Base-by-base conservation (phyloP, 192 early-diverging fungal genomes). In the Coemansia sp. region DNA sequence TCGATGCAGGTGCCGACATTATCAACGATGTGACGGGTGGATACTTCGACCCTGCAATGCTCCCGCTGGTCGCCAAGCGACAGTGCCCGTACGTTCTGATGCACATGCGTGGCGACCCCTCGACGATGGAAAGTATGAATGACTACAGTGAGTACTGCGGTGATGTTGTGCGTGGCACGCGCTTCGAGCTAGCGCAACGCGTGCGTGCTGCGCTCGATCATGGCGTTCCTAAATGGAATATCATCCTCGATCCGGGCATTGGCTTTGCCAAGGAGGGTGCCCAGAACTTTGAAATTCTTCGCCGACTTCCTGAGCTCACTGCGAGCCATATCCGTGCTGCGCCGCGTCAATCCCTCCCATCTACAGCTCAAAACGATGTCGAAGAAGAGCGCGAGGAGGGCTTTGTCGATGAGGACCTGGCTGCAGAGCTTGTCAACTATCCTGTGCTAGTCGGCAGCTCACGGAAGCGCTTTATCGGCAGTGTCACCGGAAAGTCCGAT, bases 21-120 rank as follows among this genome's bases (percentile, higher is more conserved):
- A 86, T 99, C 74, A 99, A 99, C 71, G 97, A 99, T 69, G 90
- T 99, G 16, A 90, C 88, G 6, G 96, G 93, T n/a, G 97, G 94
- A 14, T 62, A 59, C 44, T 76, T 84, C 24, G 96, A 99, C 59
- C 74, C 88, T 0, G 68, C 77, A 4, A 98, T 99, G 93, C 78
- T 92, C 30, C 59, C 83, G 8, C 85, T 91, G 21, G 88, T 92
- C 73, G 93, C 93, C 6, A 81, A 89, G 60, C 74, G 75, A 61
- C 83, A 88, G 52, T 89, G 91, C 9, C 96, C 97, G 18, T 86
- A 94, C 8, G 90, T 93, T 64, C 70, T 98, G 71, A 98, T 98
- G 95, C 97, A 99, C 68, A 98, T 96, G 95, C 89, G 96, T n/a
- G 97, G 97, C 23, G 85, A 85, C 58, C 87, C 95, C 6, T 84